Evolutionary conservation across 495 filamentous ascomycete genomes (phyloP), one percentile per base, ranked within the genome.

Genomic region (Daldinia concentrica): DNA sequence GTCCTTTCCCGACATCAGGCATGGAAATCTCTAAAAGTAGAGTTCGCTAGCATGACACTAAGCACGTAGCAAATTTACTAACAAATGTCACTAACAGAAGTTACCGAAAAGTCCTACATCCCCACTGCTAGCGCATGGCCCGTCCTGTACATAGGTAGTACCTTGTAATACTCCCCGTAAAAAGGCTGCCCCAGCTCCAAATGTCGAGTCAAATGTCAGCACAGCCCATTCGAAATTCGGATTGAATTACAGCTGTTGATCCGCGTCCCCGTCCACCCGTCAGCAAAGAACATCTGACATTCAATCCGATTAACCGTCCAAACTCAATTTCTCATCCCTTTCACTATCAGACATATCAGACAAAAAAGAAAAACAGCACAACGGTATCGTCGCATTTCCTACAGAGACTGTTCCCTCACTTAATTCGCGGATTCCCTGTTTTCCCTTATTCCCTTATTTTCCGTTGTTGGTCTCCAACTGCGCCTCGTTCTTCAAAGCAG

Each of bases 21-120:
- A 48, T 48, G 51, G 52, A 55, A 27, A 30, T 57, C 41, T 48
- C 61, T 32, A 68, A 68, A 66, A 64, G 70, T 68, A 73, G 64
- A 65, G 26, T 43, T 45, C 17, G 57, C 26, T 73, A 73, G 50
- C 22, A 6, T 27, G 0, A 15, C 17, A 50, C 55, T 57, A 58
- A 27, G 1, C 7, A 41, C 15, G 62, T 68, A 58, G 65, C 22
- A 17, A 5, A 14, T 26, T 11, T 56, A 52, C 70, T 73, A 73
- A 68, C 70, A 73, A 45, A 24, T 48, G 43, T 11, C 56, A 58
- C 70, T 73, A 73, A 68, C 70, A 73, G 29, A 54, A 54, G 70
- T 57, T 73, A 73, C 70, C 65, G 64, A 55, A 43, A 14, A 60
- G 36, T 60, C 37, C 60, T 60, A 24, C 24, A 61, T 60, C 61